Percentiles rank a stretch among this genome's conserved stretches.
phyloP scores from a whole-genome alignment of 148 eudicot genomes.

The Amaranthus palmeri region DNA sequence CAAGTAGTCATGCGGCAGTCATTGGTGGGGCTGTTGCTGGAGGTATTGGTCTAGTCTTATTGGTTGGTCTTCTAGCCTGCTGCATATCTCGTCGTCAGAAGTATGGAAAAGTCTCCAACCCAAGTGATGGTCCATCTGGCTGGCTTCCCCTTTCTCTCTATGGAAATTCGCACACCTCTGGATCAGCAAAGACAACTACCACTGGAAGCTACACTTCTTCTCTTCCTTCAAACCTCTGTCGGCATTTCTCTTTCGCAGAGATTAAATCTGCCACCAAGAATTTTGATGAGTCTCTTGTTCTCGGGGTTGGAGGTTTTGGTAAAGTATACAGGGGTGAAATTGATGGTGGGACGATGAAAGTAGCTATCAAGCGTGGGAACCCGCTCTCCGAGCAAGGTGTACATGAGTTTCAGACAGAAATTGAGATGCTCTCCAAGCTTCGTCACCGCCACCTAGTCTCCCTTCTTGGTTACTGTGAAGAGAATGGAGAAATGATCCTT shows the following conservation, averaged over 20 bases:
- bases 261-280: constrained; percentile 87
- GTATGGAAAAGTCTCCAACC: constrained; percentile 51
- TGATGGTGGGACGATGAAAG: constrained; percentile 65
- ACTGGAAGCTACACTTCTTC: constrained; percentile 87
- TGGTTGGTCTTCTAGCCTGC: constrained; percentile 54
- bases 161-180: constrained; percentile 82
- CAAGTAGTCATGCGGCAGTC: constrained; percentile 33
- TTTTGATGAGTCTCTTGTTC: constrained; percentile 83
- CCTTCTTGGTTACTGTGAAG: constrained; percentile 89
- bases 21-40: constrained; percentile 84
- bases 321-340: constrained; percentile 86
- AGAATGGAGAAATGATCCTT: constrained; percentile 88
- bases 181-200: constrained; percentile 74
- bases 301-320: constrained; percentile 96
- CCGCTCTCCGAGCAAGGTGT: constrained; percentile 88
- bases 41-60: constrained; percentile 43
- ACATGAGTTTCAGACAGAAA: constrained; percentile 92
- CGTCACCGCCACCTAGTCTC: constrained; percentile 96
- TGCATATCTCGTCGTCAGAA: constrained; percentile 37
- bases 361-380: constrained; percentile 89
- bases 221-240: constrained; percentile 80
- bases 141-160: constrained; percentile 95
- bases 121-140: constrained; percentile 79
- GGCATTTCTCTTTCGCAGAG: constrained; percentile 87
- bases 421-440: constrained; percentile 95